A percentile compares a stretch with the other conserved stretches of the same genome.
Conservation (phyloP, 2,329 filamentous ascomycete species). For the Rhinocladiella mackenziei region DNA sequence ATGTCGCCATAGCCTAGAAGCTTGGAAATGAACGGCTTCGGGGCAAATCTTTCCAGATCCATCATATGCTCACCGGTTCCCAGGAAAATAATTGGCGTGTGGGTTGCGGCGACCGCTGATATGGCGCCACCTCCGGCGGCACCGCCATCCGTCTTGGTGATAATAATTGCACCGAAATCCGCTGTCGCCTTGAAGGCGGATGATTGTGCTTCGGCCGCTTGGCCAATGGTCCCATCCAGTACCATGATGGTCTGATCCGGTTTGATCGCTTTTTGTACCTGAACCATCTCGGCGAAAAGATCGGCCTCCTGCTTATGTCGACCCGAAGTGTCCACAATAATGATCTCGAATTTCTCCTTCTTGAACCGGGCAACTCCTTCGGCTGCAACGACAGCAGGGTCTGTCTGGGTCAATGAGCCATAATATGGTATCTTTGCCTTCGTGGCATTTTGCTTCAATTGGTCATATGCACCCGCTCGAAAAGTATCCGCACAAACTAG, state of each 20-base stretch:
- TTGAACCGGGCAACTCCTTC: conserved; percentile 99
- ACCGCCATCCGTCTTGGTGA: conserved; percentile 96
- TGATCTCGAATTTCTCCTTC: conserved; percentile 96
- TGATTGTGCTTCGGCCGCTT: conserved; percentile 89
- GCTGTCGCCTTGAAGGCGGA: conserved; percentile 96
- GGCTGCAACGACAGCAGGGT: conserved; percentile 86
- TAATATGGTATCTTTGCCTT: conserved; percentile 99
- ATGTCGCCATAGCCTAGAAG: conserved; percentile 97
- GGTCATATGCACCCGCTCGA: conserved; percentile 95
- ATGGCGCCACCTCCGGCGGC: conserved; percentile 95
- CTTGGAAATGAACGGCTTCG: conserved; percentile 89
- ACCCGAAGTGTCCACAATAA: conserved; percentile 96
- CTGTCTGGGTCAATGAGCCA: conserved; percentile 91
- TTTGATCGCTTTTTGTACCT: conserved; percentile 85
- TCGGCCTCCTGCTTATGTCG: conserved; percentile 92
- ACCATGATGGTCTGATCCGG: conserved; percentile 99
- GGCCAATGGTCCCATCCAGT: conserved; percentile 91
- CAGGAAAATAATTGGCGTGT: conserved; percentile 96
- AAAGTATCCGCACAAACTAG: conserved; percentile 98
- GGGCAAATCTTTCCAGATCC: conserved; percentile 87
- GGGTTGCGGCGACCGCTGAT: conserved; percentile 91
- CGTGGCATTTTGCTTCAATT: conserved; percentile 97
- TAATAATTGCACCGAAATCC: conserved; percentile 96
- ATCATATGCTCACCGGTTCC: conserved; percentile 97
- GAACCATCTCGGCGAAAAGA: conserved; percentile 94